Conservation (phyloP, 1,284 basidiomycete genomes). For the Ceratobasidium sp. region DNA sequence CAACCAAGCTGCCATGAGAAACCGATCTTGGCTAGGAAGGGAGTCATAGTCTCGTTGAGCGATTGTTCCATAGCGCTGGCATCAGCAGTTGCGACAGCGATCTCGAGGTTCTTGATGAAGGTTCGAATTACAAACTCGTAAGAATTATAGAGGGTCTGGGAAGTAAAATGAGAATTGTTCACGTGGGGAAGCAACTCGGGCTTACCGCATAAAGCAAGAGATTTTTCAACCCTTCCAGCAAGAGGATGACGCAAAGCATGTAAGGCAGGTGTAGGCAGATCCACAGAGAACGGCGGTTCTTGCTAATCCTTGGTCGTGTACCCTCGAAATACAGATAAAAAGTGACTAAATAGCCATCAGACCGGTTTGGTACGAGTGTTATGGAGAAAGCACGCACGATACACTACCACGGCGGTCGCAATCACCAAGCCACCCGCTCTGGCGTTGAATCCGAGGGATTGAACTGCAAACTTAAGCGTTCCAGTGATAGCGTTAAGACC, state of each 20-base stretch:
- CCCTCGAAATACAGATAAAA: conserved; percentile 41
- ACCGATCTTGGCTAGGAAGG: conserved; percentile 35
- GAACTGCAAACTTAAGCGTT: conserved; percentile 35
- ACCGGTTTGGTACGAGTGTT: neutral
- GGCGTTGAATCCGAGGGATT: conserved; percentile 38
- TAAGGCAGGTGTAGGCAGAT: conserved; percentile 33
- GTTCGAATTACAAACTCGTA: neutral
- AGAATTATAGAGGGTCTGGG: conserved; percentile 30
- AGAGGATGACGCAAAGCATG: conserved; percentile 34
- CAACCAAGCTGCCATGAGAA: conserved; percentile 24
- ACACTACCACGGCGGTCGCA: conserved; percentile 16
- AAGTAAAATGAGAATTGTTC: neutral
- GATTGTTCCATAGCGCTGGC: neutral
- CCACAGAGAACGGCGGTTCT: conserved; percentile 40
- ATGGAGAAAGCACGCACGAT: conserved; percentile 5
- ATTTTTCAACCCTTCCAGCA: conserved; percentile 36
- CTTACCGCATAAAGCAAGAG: conserved; percentile 30
- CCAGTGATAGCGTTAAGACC: conserved; percentile 45
- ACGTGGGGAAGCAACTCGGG: neutral
- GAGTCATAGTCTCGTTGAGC: conserved; percentile 20
- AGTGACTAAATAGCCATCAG: conserved; percentile 11
- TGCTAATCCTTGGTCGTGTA: conserved; percentile 36
- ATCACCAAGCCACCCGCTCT: conserved; percentile 19
- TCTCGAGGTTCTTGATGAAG: neutral
- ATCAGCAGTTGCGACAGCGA: neutral